Conservation (phyloP, 805 yeast species). For the Starmera amethionina region DNA sequence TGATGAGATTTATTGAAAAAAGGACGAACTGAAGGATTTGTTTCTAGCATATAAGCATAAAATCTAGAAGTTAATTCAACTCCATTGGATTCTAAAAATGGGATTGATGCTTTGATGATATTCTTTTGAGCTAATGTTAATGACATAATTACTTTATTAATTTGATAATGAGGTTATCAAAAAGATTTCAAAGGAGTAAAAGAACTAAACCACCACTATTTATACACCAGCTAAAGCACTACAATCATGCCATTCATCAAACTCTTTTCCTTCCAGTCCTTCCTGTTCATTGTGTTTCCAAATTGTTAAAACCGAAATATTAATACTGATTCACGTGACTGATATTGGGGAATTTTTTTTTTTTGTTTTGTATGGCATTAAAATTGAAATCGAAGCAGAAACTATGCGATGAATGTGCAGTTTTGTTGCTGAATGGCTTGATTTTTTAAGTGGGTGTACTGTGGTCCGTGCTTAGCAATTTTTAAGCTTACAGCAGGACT, state of each 20-base stretch:
- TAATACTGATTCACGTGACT: slow-evolving; percentile 5
- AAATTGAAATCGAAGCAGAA: too few species aligned
- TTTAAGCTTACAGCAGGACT: too few species aligned
- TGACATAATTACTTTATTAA: too few species aligned
- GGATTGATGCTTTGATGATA: slow-evolving; percentile 39
- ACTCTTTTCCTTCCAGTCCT: too few species aligned
- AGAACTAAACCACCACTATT: too few species aligned
- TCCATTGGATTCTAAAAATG: slow-evolving; percentile 48
- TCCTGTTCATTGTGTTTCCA: too few species aligned
- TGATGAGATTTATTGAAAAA: slow-evolving; percentile 57
- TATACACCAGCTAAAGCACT: too few species aligned
- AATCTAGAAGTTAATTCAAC: slow-evolving; percentile 42
- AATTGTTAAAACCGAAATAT: slow-evolving; percentile 4
- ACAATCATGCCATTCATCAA: too few species aligned
- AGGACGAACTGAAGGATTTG: slow-evolving; percentile 44
- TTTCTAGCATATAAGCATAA: slow-evolving; percentile 44
- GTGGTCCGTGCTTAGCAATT: too few species aligned
- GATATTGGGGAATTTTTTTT: background rate
- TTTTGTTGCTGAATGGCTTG: background rate
- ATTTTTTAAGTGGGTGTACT: background rate
- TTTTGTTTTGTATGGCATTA: background rate
- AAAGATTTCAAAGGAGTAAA: too few species aligned
- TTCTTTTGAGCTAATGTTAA: slow-evolving; percentile 23
- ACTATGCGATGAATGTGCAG: too few species aligned
- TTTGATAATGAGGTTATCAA: too few species aligned